These are phyloP conservation scores for Paraphaeosphaeria sporulosa DNA, from an alignment of 2,329 filamentous ascomycete species.

Conservation along the genomic window DNA sequence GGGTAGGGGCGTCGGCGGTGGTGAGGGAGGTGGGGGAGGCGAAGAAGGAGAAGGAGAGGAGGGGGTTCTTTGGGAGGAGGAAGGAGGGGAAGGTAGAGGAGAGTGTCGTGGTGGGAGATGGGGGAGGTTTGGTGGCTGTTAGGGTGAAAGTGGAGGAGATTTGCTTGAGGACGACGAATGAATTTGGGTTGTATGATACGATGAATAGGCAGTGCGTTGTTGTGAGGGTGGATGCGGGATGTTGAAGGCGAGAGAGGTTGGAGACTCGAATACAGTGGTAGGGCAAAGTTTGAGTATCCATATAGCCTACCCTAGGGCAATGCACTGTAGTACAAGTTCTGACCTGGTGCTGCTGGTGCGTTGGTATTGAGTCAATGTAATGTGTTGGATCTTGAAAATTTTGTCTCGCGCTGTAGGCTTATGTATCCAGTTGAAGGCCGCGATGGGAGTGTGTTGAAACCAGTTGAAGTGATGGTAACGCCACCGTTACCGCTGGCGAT, in stretches of 20 bases:
- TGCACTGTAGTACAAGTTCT: too few relatives aligned
- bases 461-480: neutral
- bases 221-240: constrained; percentile 40
- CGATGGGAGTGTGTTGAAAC: neutral
- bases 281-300: too few relatives aligned
- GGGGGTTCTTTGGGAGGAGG: constrained; percentile 34
- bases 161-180: constrained; percentile 42
- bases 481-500: neutral
- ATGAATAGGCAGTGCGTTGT: constrained; percentile 45
- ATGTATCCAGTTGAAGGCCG: neutral
- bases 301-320: too few relatives aligned
- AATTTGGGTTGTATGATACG: constrained; percentile 48
- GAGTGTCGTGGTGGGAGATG: constrained; percentile 6
- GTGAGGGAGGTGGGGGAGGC: constrained; percentile 5
- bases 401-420: too few relatives aligned
- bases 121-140: constrained; percentile 19
- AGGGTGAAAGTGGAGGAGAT: constrained; percentile 42
- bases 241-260: constrained; percentile 24
- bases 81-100: constrained; percentile 31
- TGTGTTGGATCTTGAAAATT: neutral
- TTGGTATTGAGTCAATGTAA: too few relatives aligned
- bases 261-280: neutral
- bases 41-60: constrained; percentile 19
- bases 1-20: constrained; percentile 10
- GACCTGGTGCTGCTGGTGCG: too few relatives aligned